Evolutionary conservation across 1,139 yeast genomes (phyloP), one percentile per base, ranked within the genome.

Genomic region (Candida tetrigidarum): DNA sequence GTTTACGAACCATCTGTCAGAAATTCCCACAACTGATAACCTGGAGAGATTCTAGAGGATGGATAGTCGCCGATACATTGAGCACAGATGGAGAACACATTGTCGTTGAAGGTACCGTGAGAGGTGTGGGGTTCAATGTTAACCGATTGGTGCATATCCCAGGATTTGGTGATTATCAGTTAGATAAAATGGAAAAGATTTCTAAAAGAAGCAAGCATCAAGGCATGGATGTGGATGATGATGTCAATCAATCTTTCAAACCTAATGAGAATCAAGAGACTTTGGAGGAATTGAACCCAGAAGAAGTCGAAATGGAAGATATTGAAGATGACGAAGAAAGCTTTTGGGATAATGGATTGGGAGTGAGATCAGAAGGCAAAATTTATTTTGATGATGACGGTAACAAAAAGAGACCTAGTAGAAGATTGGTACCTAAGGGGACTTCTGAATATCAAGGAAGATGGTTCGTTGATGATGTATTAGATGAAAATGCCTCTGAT

Each of bases 41-140:
- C 30, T 95, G 99, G 99, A 83, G 99, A 69, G 98, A 93, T 56
- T 71, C 84, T 20, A 77, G 99, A 61, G 95, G 96, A 7, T 95
- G 92, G 69, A 46, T 93, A 50, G 76, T 93, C 15, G 95, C 96
- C 1, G 96, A 90, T 54, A 58, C 60, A 22, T 64, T 62, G 44
- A 58, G 60, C 18, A 64, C 64, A 6, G 56, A 58, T 23, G 66
- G 67, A 7, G 53, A 43, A 18, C 25, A 19, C 12, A 61, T 91
- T 30, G 80, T 80, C 3, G 78, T 92, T 8, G 86, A 84, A 59
- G 99, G 99, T 39, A 79, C 83, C 5, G 88, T 88, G 2, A 81
- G 99, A 63, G 99, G 99, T 44, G 69, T 77, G 42, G 96, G 96
- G 1, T 83, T 95, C 64, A 80, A 82, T 56, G 79, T 86, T 2